Evolutionary conservation across 306 rosid genomes (phyloP), one percentile per base, ranked within the genome.

Genomic region (Pachyrhizus erosus): DNA sequence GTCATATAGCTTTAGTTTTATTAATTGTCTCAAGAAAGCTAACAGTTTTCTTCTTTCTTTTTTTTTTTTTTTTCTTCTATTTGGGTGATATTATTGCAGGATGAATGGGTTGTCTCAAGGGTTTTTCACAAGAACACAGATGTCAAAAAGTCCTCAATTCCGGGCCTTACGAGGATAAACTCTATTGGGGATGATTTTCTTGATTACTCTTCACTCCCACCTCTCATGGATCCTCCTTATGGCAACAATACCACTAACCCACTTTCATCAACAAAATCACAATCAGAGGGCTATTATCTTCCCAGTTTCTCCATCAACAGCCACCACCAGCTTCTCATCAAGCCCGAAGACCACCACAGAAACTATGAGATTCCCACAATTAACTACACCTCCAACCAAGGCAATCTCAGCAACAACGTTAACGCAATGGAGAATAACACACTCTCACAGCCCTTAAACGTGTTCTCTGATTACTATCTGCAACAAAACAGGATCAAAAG

Each of bases 81-180:
- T 21, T 2, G 33, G 51, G 27, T 39, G 51, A 39, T 83, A 14
- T 79, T 40, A 15, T 81, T 34, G 60, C 87, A 96, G 99, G 93
- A 91, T 67, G 99, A 93, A 87, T 96, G 99, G 99, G 99, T 91
- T 24, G 99, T 96, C 7, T 79, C 86, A 86, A 90, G 90, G 69
- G 90, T 96, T 62, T 86, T 92, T 81, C 96, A 96, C 93, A 96
- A 96, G 88, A 91, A 78, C 87, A 70, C 83, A 7, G 94, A 86
- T 70, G 79, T 81, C 0, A 88, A 76, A 4, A 89, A 76, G 83
- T 61, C 75, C 6, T 76, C 49, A 33, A 69, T 64, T 64, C 79
- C 87, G 10, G 86, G 80, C 5, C 82, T 79, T 2, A 15, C 75
- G 51, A 91, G 92, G 70, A 82, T 84, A 12, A 87, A 89, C 78